Base-by-base conservation (phyloP, 2,329 filamentous ascomycete genomes). In the Chalaropsis ovoidea region DNA sequence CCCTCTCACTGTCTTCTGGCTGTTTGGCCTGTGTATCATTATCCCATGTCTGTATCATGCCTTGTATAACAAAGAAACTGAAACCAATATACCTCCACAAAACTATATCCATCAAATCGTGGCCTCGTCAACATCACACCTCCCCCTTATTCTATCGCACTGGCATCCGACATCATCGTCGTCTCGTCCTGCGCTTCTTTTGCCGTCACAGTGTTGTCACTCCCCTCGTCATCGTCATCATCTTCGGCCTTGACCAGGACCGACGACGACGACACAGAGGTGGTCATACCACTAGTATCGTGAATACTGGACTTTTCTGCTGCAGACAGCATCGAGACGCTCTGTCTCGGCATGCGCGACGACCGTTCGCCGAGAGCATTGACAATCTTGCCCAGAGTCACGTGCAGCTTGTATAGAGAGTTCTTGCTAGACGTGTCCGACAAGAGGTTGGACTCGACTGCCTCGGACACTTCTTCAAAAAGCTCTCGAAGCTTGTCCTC, bases 321-420 rank as follows among this genome's bases (percentile, higher is more conserved):
- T 19, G 42, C 60, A 42, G 60, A 65, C 39, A 65, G 42, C 42
- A 65, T 71, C 0, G 80, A 81, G 15, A 75, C 74, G 64, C 77
- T 79, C 39, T 79, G 75, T 70, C 79, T 81, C 8, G 73, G 76
- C 27, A 76, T 75, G 35, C 75, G 71, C n/a, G 74, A 70, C 47
- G 49, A 58, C 54, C 41, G 70, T 71, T 80, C 81, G 65, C 81
- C 80, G 2, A 86, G 77, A 41, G 73, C 73, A 70, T 86, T 86
- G 69, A 87, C 83, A 64, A 87, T 86, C 75, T 87, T 87, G 70
- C 84, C 84, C 0, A 88, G 75, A 67, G 78, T 80, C 69, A 87
- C 81, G 70, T 88, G 85, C 63, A 88, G 81, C 73, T 88, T 88
- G 76, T 84, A 86, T 15, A 88, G 76, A 0, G 85, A 80, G 68